Evolutionary conservation across 495 filamentous ascomycete species (phyloP), one percentile per base, ranked within the genome.

Genomic region (Chaetomium cochliodes): DNA sequence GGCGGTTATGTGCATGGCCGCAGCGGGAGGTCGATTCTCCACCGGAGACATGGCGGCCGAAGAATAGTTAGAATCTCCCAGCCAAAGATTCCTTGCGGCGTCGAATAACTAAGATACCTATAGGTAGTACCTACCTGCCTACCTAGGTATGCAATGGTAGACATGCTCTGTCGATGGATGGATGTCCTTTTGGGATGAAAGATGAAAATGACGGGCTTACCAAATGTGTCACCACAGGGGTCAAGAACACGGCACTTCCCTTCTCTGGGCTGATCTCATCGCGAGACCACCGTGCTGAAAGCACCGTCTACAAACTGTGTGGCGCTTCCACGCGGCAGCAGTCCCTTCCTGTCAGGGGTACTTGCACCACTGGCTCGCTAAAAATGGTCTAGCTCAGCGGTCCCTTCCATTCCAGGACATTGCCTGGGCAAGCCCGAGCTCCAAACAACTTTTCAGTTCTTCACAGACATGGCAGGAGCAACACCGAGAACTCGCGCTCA

Each of bases 31-130:
- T 51, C 15, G 6, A 50, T 50, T 20, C n/a, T 26, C n/a, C 30
- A 60, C 57, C 25, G 23, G 26, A 22, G 57, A 28, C 41, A 59
- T 59, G 12, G 57, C 58, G 58, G 58, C 58, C 58, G 46, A 60
- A 41, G 44, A 51, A 23, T 0, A n/a, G n/a, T n/a, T n/a, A 30
- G 26, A 39, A 23, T 13, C 9, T 18, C 18, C n/a, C 33, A 50
- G 11, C 58, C 58, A 25, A 51, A 22, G 23, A 15, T 16, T 5
- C 12, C 8, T 33, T 8, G 33, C 5, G 33, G 33, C 1, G 33
- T 8, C 9, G 33, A 37, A 37, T 12, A n/a, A n/a, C n/a, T n/a
- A n/a, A n/a, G n/a, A n/a, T n/a, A n/a, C n/a, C n/a, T n/a, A n/a
- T n/a, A n/a, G n/a, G n/a, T n/a, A n/a, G n/a, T n/a, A n/a, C n/a